Percentiles rank a stretch among this genome's conserved stretches.
phyloP scores from a whole-genome alignment of 2,329 filamentous ascomycete species.

The Xylaria sp. region DNA sequence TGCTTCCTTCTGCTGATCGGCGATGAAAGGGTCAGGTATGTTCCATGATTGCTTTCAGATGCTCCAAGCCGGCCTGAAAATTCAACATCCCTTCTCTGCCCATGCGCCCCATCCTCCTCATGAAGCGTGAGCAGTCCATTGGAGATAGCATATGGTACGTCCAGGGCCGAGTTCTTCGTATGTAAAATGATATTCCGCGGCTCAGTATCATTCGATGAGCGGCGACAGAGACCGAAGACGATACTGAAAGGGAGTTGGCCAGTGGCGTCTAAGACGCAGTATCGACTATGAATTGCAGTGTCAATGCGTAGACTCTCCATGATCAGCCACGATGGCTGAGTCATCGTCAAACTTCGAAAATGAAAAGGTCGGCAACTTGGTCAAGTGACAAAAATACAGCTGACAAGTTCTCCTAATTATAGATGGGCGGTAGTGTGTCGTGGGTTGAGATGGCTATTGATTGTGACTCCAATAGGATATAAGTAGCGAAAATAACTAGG shows the following conservation, averaged over 20 bases:
- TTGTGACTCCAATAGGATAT: neutral
- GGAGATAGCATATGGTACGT: constrained; percentile 32
- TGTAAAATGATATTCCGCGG: constrained; percentile 25
- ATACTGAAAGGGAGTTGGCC: constrained; percentile 29
- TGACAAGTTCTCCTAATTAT: no score
- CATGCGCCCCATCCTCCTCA: constrained; percentile 20
- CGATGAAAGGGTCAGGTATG: constrained; percentile 28
- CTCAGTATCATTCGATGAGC: constrained; percentile 25
- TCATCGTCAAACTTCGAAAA: no score
- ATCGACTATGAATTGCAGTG: constrained; percentile 21
- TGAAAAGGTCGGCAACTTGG: no score
- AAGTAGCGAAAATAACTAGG: neutral
- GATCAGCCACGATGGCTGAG: neutral
- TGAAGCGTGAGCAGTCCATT: constrained; percentile 29
- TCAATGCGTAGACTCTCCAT: constrained; percentile 26
- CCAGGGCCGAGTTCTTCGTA: constrained; percentile 25
- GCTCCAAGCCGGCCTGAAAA: constrained; percentile 3
- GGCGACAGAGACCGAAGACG: constrained; percentile 31
- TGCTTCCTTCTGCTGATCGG: constrained; percentile 20
- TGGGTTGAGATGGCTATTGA: neutral
- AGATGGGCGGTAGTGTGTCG: neutral
- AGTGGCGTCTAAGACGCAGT: constrained; percentile 16
- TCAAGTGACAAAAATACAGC: neutral
- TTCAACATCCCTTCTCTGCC: constrained; percentile 5
- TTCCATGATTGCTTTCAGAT: constrained; percentile 13